Evolutionary conservation across 345 rosid species (phyloP).

Genomic region (Garcia nutans): DNA sequence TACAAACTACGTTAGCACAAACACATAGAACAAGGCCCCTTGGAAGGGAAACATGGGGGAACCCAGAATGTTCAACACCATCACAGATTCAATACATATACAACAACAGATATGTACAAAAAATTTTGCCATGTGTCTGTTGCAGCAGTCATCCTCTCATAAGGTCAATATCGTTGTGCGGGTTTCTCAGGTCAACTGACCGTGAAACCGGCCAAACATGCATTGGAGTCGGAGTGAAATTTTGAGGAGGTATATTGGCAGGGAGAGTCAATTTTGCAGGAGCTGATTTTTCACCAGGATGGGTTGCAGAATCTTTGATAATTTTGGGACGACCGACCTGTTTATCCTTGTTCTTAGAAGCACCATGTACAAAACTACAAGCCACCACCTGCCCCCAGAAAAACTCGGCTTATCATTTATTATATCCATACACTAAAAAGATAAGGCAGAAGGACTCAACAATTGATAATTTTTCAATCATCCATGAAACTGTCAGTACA

Average conservation of each 20-base stretch:
- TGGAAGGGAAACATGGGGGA: conserved; percentile 11
- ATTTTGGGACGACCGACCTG: conserved; percentile 42
- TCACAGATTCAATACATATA: conserved; percentile 38
- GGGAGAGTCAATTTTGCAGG: conserved; percentile 22
- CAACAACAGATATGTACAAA: conserved; percentile 74
- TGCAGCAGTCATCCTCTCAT: conserved; percentile 75
- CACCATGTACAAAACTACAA: conserved; percentile 82
- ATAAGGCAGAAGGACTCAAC: background rate
- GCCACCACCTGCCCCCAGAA: conserved; percentile 68
- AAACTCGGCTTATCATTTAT: conserved; percentile 1
- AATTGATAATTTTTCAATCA: background rate
- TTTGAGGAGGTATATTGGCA: conserved; percentile 42
- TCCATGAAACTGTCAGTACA: background rate
- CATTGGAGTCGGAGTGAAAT: conserved; percentile 46
- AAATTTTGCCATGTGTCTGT: conserved; percentile 47
- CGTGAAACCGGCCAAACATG: conserved; percentile 65
- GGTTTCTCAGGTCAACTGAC: conserved; percentile 64
- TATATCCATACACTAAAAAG: background rate
- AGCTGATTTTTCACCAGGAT: conserved; percentile 30
- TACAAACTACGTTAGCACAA: conserved; percentile 46
- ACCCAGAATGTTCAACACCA: conserved; percentile 22
- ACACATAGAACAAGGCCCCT: conserved; percentile 19
- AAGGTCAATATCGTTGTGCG: conserved; percentile 85
- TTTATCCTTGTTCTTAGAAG: conserved; percentile 58
- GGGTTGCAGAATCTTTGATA: conserved; percentile 42